A percentile compares a stretch with the other conserved stretches of the same genome.
phyloP scores from a whole-genome alignment of 1,284 basidiomycete genomes.

The Anthracocystis setariae region DNA sequence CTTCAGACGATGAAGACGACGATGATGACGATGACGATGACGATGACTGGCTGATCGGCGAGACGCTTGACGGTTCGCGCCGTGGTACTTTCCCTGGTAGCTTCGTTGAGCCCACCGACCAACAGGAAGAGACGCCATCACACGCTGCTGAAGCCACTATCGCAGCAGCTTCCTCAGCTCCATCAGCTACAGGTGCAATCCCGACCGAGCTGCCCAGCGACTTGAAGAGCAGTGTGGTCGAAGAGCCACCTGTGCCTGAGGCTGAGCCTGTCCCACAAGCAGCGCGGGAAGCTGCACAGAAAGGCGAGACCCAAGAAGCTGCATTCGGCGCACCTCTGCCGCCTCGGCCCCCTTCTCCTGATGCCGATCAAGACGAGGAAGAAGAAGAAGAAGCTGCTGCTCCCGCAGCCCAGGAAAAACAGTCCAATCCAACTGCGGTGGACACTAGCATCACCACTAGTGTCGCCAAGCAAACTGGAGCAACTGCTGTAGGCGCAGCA shows the following conservation, averaged over 20 bases:
- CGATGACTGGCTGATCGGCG: constrained; percentile 67
- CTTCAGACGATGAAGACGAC: constrained; percentile 49
- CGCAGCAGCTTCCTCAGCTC: constrained; percentile 15
- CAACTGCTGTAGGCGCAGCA: constrained; percentile 6
- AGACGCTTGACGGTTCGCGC: constrained; percentile 53
- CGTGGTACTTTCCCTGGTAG: constrained; percentile 67
- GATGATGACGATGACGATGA: constrained; percentile 67
- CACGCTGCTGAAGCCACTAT: constrained; percentile 33
- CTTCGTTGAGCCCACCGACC: constrained; percentile 56
- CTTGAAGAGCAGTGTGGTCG: constrained; percentile 24
- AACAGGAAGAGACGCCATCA: constrained; percentile 49
- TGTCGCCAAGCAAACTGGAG: neutral
- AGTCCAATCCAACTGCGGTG: neutral
- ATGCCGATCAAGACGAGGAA: constrained; percentile 17
- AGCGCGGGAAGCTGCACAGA: constrained; percentile 38
- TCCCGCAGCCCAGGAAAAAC: neutral
- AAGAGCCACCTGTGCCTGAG: constrained; percentile 34
- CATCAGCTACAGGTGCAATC: constrained; percentile 29
- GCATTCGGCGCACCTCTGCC: constrained; percentile 45
- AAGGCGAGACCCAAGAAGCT: constrained; percentile 34
- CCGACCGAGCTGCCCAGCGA: constrained; percentile 19
- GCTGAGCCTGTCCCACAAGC: constrained; percentile 50
- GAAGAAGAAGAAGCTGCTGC: constrained; percentile 7
- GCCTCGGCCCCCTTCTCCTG: constrained; percentile 35
- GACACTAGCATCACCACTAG: neutral